Base-by-base conservation (phyloP, 148 eudicot genomes). In the Arbutus unedo region DNA sequence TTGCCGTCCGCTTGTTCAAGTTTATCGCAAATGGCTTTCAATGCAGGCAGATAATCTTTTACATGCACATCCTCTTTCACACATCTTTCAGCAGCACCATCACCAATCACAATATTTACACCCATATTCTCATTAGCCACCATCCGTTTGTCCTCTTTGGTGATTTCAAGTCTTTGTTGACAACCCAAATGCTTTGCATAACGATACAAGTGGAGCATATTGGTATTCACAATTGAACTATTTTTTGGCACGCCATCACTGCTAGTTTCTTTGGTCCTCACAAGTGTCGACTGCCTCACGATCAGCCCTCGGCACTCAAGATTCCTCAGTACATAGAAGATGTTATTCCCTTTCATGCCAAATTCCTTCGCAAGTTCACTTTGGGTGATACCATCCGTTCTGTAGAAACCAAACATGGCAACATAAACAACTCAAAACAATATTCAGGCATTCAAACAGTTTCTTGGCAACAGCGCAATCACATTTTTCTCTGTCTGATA, bases 151-250 rank as follows among this genome's bases (percentile, higher is more conserved):
- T 89, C 91, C 79, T 88, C 92, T 87, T 84, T 90, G 21, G 87
- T 90, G 78, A 96, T 89, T 88, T 96, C 99, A 88, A 96, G 92
- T 85, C 98, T 91, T 88, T 96, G 93, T 62, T 93, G 98, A 81
- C 90, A 88, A 76, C 98, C 92, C 89, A 96, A 88, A 79, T 91
- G 91, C 82, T 89, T 88, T 74, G 96, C 98, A 90, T 93, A 96
- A 81, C 99, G 99, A 84, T 87, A 88, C 78, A 96, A 89, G 82
- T 88, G 91, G 74, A 96, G 84, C 91, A 93, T 92, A 90, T 96
- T 96, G 79, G 99, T 96, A 76, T 75, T 79, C 82, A 91, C 93
- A 23, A 84, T 89, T 54, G 89, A 85, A 85, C 90, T 88, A 85
- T 45, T 84, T 87, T 87, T 92, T 18, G 81, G 79, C 79, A 87